Percentiles rank a stretch among this genome's conserved stretches.
Conservation (phyloP, 2,329 filamentous ascomycete species). For the Arachnomyces sp. region DNA sequence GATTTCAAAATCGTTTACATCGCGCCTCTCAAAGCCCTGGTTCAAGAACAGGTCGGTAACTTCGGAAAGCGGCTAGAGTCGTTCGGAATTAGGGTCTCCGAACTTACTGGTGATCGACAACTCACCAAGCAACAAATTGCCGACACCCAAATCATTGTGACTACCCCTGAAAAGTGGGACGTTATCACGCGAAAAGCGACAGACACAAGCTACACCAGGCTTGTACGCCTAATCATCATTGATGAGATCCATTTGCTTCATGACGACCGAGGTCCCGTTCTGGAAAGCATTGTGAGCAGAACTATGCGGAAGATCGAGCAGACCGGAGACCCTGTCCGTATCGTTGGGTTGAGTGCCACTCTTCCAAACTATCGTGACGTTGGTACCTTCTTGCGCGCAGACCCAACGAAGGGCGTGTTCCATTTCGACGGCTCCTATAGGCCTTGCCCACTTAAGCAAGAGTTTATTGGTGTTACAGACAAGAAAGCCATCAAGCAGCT, state of each 20-base stretch:
- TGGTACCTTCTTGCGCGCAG: slow-evolving; percentile 86
- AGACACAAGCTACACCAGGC: slow-evolving; percentile 90
- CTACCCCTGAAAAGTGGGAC: slow-evolving; percentile 98
- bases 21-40: slow-evolving; percentile 86
- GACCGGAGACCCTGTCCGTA: slow-evolving; percentile 82
- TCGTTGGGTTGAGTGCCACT: slow-evolving; percentile 88
- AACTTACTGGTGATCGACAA: slow-evolving; percentile 93
- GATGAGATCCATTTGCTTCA: slow-evolving; percentile 97
- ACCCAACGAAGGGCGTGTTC: slow-evolving; percentile 76
- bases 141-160: slow-evolving; percentile 96
- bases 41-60: slow-evolving; percentile 97
- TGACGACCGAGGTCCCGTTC: slow-evolving; percentile 90
- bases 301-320: slow-evolving; percentile 91
- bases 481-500: slow-evolving; percentile 98
- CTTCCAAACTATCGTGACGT: slow-evolving; percentile 96
- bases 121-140: slow-evolving; percentile 97
- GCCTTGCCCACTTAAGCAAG: slow-evolving; percentile 88
- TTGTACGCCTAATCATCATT: slow-evolving; percentile 93
- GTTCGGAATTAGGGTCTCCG: slow-evolving; percentile 87
- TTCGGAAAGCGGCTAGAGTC: slow-evolving; percentile 85
- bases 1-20: slow-evolving; percentile 99
- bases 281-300: slow-evolving; percentile 93
- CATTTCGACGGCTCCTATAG: slow-evolving; percentile 93
- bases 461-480: slow-evolving; percentile 95
- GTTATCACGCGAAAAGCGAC: slow-evolving; percentile 97